Evolutionary conservation across 208 protist genomes (phyloP).

Genomic region (Histomonas meleagridis): DNA sequence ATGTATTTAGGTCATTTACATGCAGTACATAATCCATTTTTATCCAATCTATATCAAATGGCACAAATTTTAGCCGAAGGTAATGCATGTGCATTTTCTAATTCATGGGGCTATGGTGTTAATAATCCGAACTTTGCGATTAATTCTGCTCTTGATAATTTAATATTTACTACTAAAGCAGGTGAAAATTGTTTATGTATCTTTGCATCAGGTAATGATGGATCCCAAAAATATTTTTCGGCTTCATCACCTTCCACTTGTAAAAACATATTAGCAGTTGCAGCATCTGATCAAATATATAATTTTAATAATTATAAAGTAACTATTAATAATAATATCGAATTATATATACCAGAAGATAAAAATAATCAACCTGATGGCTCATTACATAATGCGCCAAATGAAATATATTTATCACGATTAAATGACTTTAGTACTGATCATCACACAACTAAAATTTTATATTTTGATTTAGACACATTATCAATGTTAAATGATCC

Average conservation of each 20-base stretch:
- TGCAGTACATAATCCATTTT: no score
- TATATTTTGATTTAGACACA: not conserved
- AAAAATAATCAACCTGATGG: not conserved
- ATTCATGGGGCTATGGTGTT: not conserved
- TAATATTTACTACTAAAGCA: not conserved
- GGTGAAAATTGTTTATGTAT: not conserved
- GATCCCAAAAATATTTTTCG: not conserved
- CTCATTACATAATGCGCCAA: not conserved
- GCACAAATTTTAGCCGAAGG: not conserved
- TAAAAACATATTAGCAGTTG: not conserved
- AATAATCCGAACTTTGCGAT: not conserved
- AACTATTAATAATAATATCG: not conserved
- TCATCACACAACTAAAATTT: not conserved
- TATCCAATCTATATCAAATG: no score
- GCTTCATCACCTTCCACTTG: not conserved
- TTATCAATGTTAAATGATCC: not conserved
- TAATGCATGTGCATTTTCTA: not conserved
- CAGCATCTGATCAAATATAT: not conserved
- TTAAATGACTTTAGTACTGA: not conserved
- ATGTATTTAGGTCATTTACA: no score
- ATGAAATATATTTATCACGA: not conserved
- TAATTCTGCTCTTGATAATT: not conserved
- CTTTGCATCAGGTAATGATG: not conserved
- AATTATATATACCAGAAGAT: not conserved
- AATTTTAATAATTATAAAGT: not conserved